Evolutionary conservation across 2,329 filamentous ascomycete species (phyloP).

Genomic region (Apiospora hydei): DNA sequence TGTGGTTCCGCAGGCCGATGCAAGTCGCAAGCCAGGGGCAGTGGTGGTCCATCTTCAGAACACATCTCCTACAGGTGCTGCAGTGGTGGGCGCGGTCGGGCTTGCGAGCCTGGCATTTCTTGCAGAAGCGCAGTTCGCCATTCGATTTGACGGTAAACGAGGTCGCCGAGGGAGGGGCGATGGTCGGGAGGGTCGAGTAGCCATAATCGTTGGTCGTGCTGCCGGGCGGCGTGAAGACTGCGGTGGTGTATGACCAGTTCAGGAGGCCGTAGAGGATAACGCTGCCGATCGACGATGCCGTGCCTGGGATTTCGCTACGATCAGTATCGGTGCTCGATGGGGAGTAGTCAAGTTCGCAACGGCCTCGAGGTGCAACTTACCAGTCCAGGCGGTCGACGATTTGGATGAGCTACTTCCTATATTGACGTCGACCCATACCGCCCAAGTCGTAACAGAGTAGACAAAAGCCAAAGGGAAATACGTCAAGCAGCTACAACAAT

Average conservation of each 20-base stretch:
- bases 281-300: conserved; percentile 66
- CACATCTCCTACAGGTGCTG: conserved; percentile 90
- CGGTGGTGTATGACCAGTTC: conserved; percentile 88
- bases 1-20: conserved; percentile 93
- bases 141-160: conserved; percentile 93
- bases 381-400: conserved; percentile 58
- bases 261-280: conserved; percentile 78
- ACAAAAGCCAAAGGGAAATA: conserved; percentile 92
- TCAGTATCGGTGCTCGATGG: conserved; percentile 26
- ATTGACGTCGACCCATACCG: conserved; percentile 82
- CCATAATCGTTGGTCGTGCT: conserved; percentile 69
- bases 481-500: conserved; percentile 79
- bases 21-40: conserved; percentile 98
- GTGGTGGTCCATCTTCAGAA: conserved; percentile 99
- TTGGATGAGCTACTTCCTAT: conserved; percentile 68
- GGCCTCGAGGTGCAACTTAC: conserved; percentile 47
- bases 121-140: conserved; percentile 88
- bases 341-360: neutral
- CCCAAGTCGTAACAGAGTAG: conserved; percentile 91
- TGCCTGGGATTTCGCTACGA: conserved; percentile 49
- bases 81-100: conserved; percentile 97
- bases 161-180: conserved; percentile 66
- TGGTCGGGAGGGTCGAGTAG: conserved; percentile 84
- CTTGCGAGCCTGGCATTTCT: conserved; percentile 95
- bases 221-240: conserved; percentile 92